These are phyloP conservation scores for Pichia kudriavzevii DNA, from an alignment of 1,139 yeast species.

Conservation along the genomic window DNA sequence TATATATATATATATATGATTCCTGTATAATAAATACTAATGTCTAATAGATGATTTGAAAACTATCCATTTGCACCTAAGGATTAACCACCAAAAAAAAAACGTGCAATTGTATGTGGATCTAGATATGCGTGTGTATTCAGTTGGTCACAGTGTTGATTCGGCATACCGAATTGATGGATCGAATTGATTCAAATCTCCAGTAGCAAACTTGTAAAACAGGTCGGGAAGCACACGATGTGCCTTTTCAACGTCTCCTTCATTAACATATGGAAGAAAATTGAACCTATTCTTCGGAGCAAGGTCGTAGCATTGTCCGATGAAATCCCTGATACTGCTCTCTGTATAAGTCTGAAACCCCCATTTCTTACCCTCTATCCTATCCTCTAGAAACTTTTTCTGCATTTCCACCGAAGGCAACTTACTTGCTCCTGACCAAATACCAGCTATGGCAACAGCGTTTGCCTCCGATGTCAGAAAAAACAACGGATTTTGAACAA, in stretches of 20 bases:
- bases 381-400: constrained; percentile 17
- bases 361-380: constrained; percentile 13
- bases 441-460: constrained; percentile 41
- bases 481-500: constrained; percentile 34
- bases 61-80: too few relatives aligned
- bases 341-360: constrained; percentile 30
- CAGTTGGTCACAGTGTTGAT: too few relatives aligned
- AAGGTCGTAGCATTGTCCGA: constrained; percentile 22
- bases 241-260: constrained; percentile 11
- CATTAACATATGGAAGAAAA: constrained; percentile 7
- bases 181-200: too few relatives aligned
- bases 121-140: too few relatives aligned
- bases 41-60: too few relatives aligned
- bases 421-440: constrained; percentile 30
- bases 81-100: too few relatives aligned
- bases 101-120: too few relatives aligned
- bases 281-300: constrained; percentile 28
- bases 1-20: too few relatives aligned
- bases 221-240: constrained; percentile 10
- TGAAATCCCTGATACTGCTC: constrained; percentile 25
- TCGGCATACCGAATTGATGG: too few relatives aligned
- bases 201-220: constrained; percentile 15
- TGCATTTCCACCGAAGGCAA: constrained; percentile 24
- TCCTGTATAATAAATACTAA: too few relatives aligned
- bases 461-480: constrained; percentile 38